Conservation (phyloP, 176 grass and related monocot genomes). For the Guadua angustifolia region DNA sequence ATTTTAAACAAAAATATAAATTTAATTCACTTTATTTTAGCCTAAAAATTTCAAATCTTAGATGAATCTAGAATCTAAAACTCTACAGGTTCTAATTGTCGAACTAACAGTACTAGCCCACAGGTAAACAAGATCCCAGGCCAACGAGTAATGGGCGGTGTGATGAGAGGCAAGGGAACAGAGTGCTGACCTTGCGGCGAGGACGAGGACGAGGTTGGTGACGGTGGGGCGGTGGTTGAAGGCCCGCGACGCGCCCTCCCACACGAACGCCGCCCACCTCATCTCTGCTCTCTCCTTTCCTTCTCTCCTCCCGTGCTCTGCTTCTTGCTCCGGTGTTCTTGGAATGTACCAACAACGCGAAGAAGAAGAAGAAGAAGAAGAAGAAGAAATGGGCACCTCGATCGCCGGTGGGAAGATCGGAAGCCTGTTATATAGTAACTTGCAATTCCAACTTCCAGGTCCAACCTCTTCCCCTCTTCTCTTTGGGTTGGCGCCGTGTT, state of each 20-base stretch:
- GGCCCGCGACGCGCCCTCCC: constrained; percentile 48
- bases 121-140: neutral
- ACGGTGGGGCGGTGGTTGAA: constrained; percentile 50
- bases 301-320: no score
- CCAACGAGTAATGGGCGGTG: neutral
- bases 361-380: neutral
- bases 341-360: neutral
- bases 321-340: constrained; percentile 35
- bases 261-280: constrained; percentile 60
- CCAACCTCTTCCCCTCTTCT: constrained; percentile 3
- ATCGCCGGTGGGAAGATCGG: neutral
- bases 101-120: neutral
- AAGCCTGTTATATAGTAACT: neutral
- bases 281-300: neutral
- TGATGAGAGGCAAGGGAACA: neutral
- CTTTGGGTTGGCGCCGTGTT: neutral
- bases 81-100: no score
- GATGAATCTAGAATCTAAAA: no score
- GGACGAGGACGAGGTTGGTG: constrained; percentile 79
- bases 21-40: no score
- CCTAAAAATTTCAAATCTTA: no score
- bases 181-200: constrained; percentile 65
- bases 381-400: neutral
- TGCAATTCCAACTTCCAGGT: neutral
- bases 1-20: no score